Evolutionary conservation across 2,329 filamentous ascomycete species (phyloP).

Genomic region (Leptographium galeiforme): DNA sequence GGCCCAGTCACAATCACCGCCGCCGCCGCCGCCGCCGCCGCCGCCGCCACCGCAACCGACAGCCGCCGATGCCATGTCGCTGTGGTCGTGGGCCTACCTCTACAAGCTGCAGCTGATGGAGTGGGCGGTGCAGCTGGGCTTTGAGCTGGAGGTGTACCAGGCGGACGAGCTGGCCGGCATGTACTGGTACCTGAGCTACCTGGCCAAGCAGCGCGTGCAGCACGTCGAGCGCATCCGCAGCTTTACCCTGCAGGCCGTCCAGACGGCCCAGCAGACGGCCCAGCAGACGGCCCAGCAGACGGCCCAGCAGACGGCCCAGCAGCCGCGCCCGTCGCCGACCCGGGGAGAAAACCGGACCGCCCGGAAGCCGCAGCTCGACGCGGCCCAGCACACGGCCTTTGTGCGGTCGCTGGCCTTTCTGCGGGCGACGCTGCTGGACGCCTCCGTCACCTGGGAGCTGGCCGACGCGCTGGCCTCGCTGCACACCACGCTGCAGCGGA

Average conservation of each 20-base stretch:
- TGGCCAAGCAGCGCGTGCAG: conserved; percentile 53
- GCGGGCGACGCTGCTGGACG: conserved; percentile 48
- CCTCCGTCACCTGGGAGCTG: conserved; percentile 46
- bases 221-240: conserved; percentile 62
- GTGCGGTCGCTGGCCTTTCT: conserved; percentile 39
- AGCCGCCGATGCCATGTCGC: conserved; percentile 39
- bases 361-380: too few species aligned
- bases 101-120: conserved; percentile 86
- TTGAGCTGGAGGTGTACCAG: conserved; percentile 85
- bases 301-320: too few species aligned
- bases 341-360: too few species aligned
- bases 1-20: neutral
- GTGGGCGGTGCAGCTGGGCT: conserved; percentile 78
- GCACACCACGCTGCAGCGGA: conserved; percentile 51
- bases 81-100: conserved; percentile 81
- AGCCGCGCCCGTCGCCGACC: too few species aligned
- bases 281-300: conserved; percentile 7
- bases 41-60: neutral
- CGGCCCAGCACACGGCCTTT: conserved; percentile 22
- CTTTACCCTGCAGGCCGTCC: conserved; percentile 37
- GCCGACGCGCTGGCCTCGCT: conserved; percentile 44
- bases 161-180: conserved; percentile 72
- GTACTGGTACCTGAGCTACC: conserved; percentile 79
- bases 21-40: conserved; percentile 26
- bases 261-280: conserved; percentile 16